Percentiles rank a stretch among this genome's conserved stretches.
These are phyloP conservation scores for Articulospora tetracladia DNA, from an alignment of 495 filamentous ascomycete genomes.

Conservation along the genomic window DNA sequence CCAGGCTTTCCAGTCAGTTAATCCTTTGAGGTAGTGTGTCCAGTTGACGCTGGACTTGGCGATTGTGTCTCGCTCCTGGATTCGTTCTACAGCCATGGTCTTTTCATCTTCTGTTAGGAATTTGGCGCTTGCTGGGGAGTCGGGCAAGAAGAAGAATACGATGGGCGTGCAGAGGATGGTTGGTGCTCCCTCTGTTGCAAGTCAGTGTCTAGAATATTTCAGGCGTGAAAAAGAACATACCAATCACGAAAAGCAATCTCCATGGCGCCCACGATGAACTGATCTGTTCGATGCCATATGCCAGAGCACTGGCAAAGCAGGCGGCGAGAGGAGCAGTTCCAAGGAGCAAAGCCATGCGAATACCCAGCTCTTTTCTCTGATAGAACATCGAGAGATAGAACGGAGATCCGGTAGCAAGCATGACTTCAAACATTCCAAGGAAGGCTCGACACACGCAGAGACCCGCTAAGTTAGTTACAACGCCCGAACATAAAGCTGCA, in stretches of 20 bases:
- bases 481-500: constrained; percentile 56
- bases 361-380: constrained; percentile 69
- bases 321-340: constrained; percentile 76
- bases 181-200: constrained; percentile 58
- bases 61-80: constrained; percentile 55
- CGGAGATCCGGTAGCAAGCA: constrained; percentile 68
- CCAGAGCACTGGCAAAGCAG: constrained; percentile 77
- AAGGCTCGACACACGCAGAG: constrained; percentile 61
- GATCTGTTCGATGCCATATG: constrained; percentile 72
- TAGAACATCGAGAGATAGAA: constrained; percentile 83
- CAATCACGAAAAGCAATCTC: constrained; percentile 79
- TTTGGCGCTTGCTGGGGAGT: constrained; percentile 59
- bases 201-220: constrained; percentile 30
- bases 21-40: constrained; percentile 45
- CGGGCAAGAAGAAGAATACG: constrained; percentile 69
- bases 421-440: constrained; percentile 65
- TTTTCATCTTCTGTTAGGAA: constrained; percentile 71
- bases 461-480: constrained; percentile 62
- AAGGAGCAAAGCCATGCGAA: constrained; percentile 72
- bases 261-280: constrained; percentile 55
- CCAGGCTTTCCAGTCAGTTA: constrained; percentile 62
- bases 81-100: constrained; percentile 61
- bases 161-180: constrained; percentile 61
- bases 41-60: constrained; percentile 36
- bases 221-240: constrained; percentile 58